Conservation (phyloP, 2,329 filamentous ascomycete genomes). For the Rachicladosporium sp. region DNA sequence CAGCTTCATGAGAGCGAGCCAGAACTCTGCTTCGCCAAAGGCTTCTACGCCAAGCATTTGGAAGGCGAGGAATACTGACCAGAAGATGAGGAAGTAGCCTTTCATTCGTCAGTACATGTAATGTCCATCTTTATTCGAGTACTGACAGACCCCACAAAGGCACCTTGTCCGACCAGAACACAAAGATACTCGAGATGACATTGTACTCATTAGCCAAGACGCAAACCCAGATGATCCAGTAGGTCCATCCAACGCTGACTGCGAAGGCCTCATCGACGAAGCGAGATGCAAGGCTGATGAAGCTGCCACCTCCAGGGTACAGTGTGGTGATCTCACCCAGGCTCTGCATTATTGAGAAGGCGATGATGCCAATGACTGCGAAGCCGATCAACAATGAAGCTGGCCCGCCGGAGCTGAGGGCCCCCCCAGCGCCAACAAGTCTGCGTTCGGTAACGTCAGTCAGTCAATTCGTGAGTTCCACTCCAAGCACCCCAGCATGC, state of each 20-base stretch:
- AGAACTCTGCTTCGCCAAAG: slow-evolving; percentile 34
- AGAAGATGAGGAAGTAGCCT: slow-evolving; percentile 29
- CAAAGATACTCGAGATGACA: slow-evolving; percentile 52
- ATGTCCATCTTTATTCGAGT: too few species aligned
- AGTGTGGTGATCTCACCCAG: slow-evolving; percentile 63
- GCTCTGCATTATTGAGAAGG: slow-evolving; percentile 56
- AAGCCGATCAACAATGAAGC: slow-evolving; percentile 64
- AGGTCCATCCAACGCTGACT: slow-evolving; percentile 59
- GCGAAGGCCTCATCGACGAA: slow-evolving; percentile 60
- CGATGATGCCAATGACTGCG: slow-evolving; percentile 57
- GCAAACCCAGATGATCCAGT: slow-evolving; percentile 55
- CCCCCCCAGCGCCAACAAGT: slow-evolving; percentile 54
- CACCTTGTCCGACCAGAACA: slow-evolving; percentile 48
- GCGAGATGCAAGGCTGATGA: slow-evolving; percentile 55
- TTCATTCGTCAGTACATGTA: too few species aligned
- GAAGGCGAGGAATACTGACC: slow-evolving; percentile 26
- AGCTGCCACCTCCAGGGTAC: slow-evolving; percentile 53
- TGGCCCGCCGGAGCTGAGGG: slow-evolving; percentile 56
- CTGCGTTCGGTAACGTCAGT: too few species aligned
- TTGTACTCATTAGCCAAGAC: slow-evolving; percentile 63
- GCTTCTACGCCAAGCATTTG: slow-evolving; percentile 29
- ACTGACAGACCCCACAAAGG: slow-evolving; percentile 27
- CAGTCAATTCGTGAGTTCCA: too few species aligned
- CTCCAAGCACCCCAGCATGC: too few species aligned
- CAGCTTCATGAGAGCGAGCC: slow-evolving; percentile 31